Base-by-base conservation (phyloP, 768 basidiomycete species). In the Tubosaeta sp. region DNA sequence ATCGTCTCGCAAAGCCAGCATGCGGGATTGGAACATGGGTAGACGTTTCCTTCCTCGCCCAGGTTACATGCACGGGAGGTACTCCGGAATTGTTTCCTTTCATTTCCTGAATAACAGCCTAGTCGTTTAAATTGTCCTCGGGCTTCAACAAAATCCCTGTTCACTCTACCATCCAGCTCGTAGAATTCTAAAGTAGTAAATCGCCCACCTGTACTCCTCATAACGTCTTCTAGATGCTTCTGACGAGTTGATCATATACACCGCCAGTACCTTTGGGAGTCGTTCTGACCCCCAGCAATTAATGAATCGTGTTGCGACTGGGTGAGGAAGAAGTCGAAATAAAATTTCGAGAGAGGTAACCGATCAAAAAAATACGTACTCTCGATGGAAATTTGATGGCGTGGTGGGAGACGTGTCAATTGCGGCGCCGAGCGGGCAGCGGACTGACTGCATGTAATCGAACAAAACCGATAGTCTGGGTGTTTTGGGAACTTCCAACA, bases 1-100 rank as follows among this genome's bases (percentile, higher is more conserved):
- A 66, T 64, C 12, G 61, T 51, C 32, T 64, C 59, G 8, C 63
- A 64, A 3, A 49, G 30, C 51, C 29, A 52, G n/a, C 63, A 64
- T 9, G 21, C 39, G 11, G 46, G 16, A 35, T 47, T 27, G n/a
- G 14, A 13, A 19, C 64, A 64, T 3, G 52, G 56, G 1, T 19
- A 22, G 25, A 54, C 5, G n/a, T 66, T 62, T 14, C 49, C 59
- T 3, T 30, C 18, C 42, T 64, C 63, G 1, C 63, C 63, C 14
- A 64, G 27, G n/a, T 40, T 53, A 18, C 63, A 66, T 6, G 55
- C 64, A 3, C 63, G 63, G 13, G 2, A 4, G 1, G 61, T 54
- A 8, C 61, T 19, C 1, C 64, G 63, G 19, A 66, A 66, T 1
- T 19, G 61, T 30, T 64, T 66, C 30, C 52, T 51, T 45, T 64